Conservation (phyloP, 345 rosid genomes). For the Aegle marmelos region DNA sequence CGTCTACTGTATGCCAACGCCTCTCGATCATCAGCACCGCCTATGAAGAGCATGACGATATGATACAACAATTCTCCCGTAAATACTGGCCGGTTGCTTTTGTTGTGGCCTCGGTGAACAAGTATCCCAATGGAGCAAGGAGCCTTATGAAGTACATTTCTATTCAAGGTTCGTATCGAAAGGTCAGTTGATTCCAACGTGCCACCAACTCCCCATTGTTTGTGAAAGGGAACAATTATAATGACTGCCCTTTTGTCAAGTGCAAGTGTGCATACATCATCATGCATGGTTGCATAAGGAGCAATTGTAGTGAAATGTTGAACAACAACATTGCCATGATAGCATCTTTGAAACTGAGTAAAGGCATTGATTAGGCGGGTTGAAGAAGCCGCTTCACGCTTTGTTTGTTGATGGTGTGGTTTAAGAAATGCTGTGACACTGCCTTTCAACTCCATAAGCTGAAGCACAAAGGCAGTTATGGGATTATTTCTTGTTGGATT, state of each 20-base stretch:
- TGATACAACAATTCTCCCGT: neutral
- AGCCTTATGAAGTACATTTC: slow-evolving; percentile 18
- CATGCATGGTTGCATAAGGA: slow-evolving; percentile 25
- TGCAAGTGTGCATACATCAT: slow-evolving; percentile 32
- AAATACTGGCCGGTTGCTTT: neutral
- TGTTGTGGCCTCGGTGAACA: slow-evolving; percentile 12
- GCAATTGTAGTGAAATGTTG: slow-evolving; percentile 30
- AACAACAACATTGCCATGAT: slow-evolving; percentile 1
- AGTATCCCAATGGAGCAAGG: slow-evolving; percentile 12
- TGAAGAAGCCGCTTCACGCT: neutral
- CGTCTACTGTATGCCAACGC: slow-evolving; percentile 24
- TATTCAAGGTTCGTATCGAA: slow-evolving; percentile 6
- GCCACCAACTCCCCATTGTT: slow-evolving; percentile 1
- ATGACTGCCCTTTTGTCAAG: slow-evolving; percentile 16
- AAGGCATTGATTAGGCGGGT: slow-evolving; percentile 21
- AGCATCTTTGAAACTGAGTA: slow-evolving; percentile 10
- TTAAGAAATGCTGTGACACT: slow-evolving; percentile 23
- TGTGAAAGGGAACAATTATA: slow-evolving; percentile 28
- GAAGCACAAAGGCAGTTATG: slow-evolving; percentile 19
- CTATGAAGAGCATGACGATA: slow-evolving; percentile 24
- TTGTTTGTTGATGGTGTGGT: slow-evolving; percentile 2
- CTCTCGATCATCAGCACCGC: slow-evolving; percentile 31
- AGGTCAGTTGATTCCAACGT: neutral
- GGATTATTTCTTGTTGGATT: slow-evolving; percentile 22
- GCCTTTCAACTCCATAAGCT: slow-evolving; percentile 34